A percentile compares a stretch with the other conserved stretches of the same genome.
These are phyloP conservation scores for Ogataea zsoltii DNA, from an alignment of 805 yeast species.

Conservation along the genomic window DNA sequence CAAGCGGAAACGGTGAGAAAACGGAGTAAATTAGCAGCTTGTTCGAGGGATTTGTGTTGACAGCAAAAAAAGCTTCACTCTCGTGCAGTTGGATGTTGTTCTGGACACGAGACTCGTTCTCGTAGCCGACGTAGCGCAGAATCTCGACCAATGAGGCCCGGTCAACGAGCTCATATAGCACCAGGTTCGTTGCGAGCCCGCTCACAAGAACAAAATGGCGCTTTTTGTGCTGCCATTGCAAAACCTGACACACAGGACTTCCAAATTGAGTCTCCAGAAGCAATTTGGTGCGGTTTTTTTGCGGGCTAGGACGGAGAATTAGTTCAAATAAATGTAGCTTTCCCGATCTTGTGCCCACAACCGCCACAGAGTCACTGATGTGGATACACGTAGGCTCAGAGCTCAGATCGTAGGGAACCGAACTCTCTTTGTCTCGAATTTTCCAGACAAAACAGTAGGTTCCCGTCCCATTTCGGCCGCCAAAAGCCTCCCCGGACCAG, in stretches of 20 bases:
- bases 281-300: background rate
- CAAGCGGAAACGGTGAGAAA: conserved; percentile 13
- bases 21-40: conserved; percentile 15
- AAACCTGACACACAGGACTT: conserved; percentile 17
- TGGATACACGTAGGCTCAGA: background rate
- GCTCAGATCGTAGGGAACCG: no score
- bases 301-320: background rate
- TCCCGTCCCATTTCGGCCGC: no score
- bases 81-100: conserved; percentile 15
- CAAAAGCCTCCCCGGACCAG: no score
- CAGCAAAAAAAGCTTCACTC: conserved; percentile 12
- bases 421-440: no score
- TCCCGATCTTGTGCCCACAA: background rate
- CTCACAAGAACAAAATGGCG: conserved; percentile 14
- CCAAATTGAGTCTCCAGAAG: conserved; percentile 3
- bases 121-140: conserved; percentile 13
- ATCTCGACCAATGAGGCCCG: conserved; percentile 2
- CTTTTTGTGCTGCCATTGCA: conserved; percentile 2
- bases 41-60: conserved; percentile 10
- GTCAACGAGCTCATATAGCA: conserved; percentile 7
- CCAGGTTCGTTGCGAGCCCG: conserved; percentile 14
- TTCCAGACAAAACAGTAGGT: no score
- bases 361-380: background rate
- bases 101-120: conserved; percentile 9
- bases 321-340: background rate